These are phyloP conservation scores for Theobroma cacao DNA, from an alignment of 345 rosid species.

Conservation along the genomic window DNA sequence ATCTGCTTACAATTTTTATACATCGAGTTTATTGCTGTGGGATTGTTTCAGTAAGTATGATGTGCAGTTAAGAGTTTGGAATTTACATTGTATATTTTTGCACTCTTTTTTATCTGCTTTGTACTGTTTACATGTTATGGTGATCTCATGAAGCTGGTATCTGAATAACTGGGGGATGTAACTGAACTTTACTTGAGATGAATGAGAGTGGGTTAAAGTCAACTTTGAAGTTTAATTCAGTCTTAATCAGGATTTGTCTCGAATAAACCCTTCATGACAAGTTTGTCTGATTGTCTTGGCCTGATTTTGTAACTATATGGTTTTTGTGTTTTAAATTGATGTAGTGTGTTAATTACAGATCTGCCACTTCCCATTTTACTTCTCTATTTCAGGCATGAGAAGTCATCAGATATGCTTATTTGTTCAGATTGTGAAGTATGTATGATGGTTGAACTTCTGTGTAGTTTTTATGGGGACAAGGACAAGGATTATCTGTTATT, in stretches of 20 bases:
- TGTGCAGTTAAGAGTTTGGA: background rate
- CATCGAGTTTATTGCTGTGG: background rate
- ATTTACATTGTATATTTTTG: background rate
- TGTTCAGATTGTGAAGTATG: background rate
- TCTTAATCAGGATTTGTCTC: background rate
- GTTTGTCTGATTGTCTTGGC: background rate
- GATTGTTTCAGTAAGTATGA: background rate
- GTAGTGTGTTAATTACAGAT: background rate
- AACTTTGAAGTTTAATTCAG: background rate
- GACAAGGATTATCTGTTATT: background rate
- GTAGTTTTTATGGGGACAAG: background rate
- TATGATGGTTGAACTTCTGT: constrained; percentile 7
- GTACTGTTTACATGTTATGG: background rate
- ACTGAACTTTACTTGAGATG: background rate
- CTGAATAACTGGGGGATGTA: background rate
- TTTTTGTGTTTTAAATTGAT: background rate
- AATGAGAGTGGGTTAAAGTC: background rate
- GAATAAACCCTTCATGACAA: background rate
- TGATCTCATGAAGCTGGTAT: background rate
- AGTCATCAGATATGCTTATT: too few species aligned
- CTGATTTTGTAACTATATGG: background rate
- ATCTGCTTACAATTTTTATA: background rate
- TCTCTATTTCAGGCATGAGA: background rate
- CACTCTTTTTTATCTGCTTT: background rate
- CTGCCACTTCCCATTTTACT: background rate